phyloP scores from a whole-genome alignment of 352 stramenopile genomes.

The Phytopythium delawarense region DNA sequence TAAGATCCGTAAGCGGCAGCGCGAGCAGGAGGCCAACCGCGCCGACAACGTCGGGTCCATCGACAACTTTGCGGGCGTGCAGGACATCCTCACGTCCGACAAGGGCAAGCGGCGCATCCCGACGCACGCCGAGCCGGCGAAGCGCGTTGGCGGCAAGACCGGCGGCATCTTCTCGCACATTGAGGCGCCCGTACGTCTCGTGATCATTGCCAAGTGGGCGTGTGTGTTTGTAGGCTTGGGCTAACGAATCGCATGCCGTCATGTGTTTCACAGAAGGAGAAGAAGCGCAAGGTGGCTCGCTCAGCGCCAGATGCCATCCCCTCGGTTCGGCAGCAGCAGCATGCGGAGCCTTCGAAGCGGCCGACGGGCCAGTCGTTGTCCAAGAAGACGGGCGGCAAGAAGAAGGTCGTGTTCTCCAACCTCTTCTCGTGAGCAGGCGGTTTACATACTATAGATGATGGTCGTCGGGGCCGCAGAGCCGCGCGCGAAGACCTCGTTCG shows the following conservation, averaged over 20 bases:
- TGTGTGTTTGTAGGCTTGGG: neutral
- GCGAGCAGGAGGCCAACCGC: conserved; percentile 70
- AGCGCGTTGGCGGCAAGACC: conserved; percentile 68
- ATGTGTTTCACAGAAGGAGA: conserved; percentile 35
- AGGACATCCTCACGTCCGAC: conserved; percentile 71
- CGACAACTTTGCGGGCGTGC: conserved; percentile 83
- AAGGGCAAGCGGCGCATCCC: conserved; percentile 70
- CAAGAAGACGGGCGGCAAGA: conserved; percentile 53
- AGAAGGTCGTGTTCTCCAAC: conserved; percentile 80
- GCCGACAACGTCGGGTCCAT: conserved; percentile 77
- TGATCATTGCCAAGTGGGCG: neutral
- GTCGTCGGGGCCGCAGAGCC: too few relatives aligned
- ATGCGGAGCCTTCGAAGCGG: conserved; percentile 2
- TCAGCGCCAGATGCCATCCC: neutral
- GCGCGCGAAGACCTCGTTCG: too few relatives aligned
- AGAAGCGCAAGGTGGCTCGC: conserved; percentile 50
- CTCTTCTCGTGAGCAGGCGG: conserved; percentile 42
- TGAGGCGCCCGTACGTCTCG: conserved; percentile 40
- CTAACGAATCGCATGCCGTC: neutral
- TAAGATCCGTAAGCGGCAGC: conserved; percentile 85
- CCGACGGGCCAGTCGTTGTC: conserved; percentile 1
- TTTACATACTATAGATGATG: too few relatives aligned
- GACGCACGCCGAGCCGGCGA: conserved; percentile 29
- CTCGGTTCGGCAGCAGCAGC: neutral
- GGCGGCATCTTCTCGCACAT: conserved; percentile 84